Conservation (phyloP, 2,329 filamentous ascomycete species). For the Dothistroma pini region DNA sequence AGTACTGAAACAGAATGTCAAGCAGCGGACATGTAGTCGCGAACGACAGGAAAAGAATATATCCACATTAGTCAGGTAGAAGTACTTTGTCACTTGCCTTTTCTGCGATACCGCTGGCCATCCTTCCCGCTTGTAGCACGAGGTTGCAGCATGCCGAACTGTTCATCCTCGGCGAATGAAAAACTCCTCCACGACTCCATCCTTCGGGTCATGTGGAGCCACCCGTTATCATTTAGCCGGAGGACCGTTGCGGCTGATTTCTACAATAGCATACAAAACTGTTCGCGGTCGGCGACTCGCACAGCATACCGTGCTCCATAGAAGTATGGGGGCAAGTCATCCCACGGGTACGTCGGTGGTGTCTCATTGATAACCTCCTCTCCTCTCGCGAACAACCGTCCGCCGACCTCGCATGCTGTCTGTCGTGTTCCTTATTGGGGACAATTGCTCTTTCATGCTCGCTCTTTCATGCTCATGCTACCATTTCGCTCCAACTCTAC, state of each 20-base stretch:
- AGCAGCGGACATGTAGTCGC: background rate
- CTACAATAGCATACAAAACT: no score
- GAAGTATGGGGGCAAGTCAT: background rate
- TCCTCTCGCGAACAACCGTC: no score
- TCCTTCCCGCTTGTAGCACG: conserved; percentile 1
- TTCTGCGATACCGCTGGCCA: background rate
- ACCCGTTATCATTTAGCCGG: background rate
- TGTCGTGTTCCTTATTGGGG: no score
- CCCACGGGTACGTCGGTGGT: background rate
- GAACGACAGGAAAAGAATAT: background rate
- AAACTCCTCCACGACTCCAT: background rate
- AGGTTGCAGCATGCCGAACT: background rate
- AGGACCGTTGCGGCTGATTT: no score
- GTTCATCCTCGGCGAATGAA: background rate
- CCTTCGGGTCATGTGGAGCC: background rate
- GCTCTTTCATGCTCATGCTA: no score
- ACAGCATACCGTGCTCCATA: no score
- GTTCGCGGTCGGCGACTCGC: no score
- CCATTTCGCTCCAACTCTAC: no score
- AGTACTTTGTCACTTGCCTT: background rate
- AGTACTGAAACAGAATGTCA: background rate
- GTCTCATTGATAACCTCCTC: no score
- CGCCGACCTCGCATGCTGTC: no score
- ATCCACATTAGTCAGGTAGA: background rate
- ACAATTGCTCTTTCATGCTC: no score